Evolutionary conservation across 202 grass and related monocot genomes (phyloP), one percentile per base, ranked within the genome.

Genomic region (Digitaria exilis): DNA sequence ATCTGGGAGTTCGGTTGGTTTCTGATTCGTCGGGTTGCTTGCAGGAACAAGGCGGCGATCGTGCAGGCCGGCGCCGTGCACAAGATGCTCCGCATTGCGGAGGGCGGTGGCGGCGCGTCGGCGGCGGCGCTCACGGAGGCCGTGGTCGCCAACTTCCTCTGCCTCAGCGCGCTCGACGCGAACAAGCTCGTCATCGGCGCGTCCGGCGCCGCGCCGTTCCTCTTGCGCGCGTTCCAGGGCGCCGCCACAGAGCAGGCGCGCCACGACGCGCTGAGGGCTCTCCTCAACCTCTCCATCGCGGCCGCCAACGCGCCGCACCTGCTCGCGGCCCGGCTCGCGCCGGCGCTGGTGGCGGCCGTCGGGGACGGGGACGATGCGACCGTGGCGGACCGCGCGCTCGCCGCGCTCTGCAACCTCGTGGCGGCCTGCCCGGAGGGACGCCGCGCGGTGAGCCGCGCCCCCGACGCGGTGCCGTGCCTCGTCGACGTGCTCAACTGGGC

Each of bases 31-130:
- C 6, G 9, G 58, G 45, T 12, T 71, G 19, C 32, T 2, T 16
- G 59, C 58, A 99, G 96, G 78, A 99, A 99, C 87, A 99, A 96
- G 87, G 87, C 81, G 26, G 93, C 91, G 78, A 94, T 99, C 82
- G 93, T 96, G 55, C 87, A 96, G 71, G 91, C 93, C 15, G 96
- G 96, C 13, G 91, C 91, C 9, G 83, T 96, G 73, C 96, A 99
- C 82, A 99, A 99, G 88, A 94, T 99, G 96, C 85, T 99, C 44
- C 42, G 83, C 66, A 78, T 96, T 80, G 89, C 89, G 3, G 77
- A 79, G 19, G 57, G 22, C 26, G 76, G 57, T 7, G 59, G 2
- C 14, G 41, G n/a, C n/a, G n/a, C n/a, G n/a, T n/a, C 69, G 17
- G 68, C 80, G 8, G 45, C 56, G 19, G n/a, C 48, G 2, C 28